Evolutionary conservation across 768 basidiomycete genomes (phyloP), one percentile per base, ranked within the genome.

Genomic region (Melanogaster broomeanus): DNA sequence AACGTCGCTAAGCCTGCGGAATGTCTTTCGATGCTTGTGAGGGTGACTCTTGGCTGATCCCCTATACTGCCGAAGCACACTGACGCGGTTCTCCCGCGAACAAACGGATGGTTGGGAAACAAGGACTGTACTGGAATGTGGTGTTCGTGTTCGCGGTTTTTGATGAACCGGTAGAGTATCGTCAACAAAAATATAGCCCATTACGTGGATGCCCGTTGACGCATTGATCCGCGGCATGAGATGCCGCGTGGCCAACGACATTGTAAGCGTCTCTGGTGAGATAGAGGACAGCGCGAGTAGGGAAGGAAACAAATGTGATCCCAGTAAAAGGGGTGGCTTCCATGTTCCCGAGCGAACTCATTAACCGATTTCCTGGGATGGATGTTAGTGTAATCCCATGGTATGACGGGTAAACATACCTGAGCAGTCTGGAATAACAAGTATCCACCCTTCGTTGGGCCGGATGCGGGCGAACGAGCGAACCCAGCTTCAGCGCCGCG

Each of bases 291-390:
- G 79, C 68, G 8, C 86, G 85, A 0, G 74, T 75, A 2, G 62
- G 64, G 57, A 82, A 87, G 12, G 75, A 75, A 11, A 80, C 60
- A 49, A 86, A 78, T 3, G 82, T 79, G 27, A 84, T 68, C 1
- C 78, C 79, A 10, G 85, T 85, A 2, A 79, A 58, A 4, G 80
- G 77, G 0, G 81, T 84, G 13, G 73, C 76, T 53, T 84, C 80
- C 25, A 86, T 78, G 60, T 87, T 86, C 4, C 85, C 84, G 9
- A 88, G 69, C 3, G 84, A 83, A 2, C 78, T 78, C 73, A 87
- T 70, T 12, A 85, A 58, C 4, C 83, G 76, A 56, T 87, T 87
- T 1, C 85, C 84, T 84, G 46, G 2, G 15, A 40, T 3, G 3
- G 30, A 18, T 10, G 18, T 57, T 8, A 55, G 35, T 27, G 15